phyloP scores from a whole-genome alignment of 176 grass and related monocot genomes.

The Carex myosuroides region DNA sequence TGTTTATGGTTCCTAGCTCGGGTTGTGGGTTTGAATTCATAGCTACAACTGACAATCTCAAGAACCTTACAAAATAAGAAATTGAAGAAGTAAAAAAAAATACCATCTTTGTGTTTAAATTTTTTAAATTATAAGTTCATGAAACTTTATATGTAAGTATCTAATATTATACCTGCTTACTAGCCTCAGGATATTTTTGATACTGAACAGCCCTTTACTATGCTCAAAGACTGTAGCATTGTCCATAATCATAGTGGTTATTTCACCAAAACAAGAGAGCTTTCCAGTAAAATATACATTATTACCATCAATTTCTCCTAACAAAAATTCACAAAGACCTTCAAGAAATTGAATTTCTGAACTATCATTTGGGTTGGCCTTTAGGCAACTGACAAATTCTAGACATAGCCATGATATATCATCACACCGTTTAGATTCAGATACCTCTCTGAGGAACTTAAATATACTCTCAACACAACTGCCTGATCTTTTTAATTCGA shows the following conservation, averaged over 20 bases:
- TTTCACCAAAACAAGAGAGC: slow-evolving; percentile 46
- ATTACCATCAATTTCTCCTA: slow-evolving; percentile 37
- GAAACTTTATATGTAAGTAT: neutral
- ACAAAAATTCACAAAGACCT: slow-evolving; percentile 35
- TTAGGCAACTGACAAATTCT: slow-evolving; percentile 44
- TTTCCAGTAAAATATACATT: slow-evolving; percentile 28
- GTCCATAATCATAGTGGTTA: slow-evolving; percentile 36
- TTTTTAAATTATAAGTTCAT: slow-evolving; percentile 10
- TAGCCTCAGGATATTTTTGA: slow-evolving; percentile 35
- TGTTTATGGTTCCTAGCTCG: slow-evolving; percentile 29
- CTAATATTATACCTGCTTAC: slow-evolving; percentile 41
- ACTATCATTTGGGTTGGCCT: slow-evolving; percentile 15
- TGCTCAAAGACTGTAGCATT: slow-evolving; percentile 17
- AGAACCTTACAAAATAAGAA: slow-evolving; percentile 38
- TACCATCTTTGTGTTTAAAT: slow-evolving; percentile 8
- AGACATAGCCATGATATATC: slow-evolving; percentile 33
- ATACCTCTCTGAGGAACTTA: slow-evolving; percentile 45
- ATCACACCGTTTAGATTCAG: slow-evolving; percentile 28
- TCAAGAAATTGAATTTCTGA: slow-evolving; percentile 37
- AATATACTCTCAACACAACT: slow-evolving; percentile 37
- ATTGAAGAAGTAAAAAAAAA: neutral
- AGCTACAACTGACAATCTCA: slow-evolving; percentile 32
- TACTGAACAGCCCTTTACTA: slow-evolving; percentile 19
- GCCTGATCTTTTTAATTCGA: slow-evolving; percentile 30
- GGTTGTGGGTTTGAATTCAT: slow-evolving; percentile 37